phyloP scores from a whole-genome alignment of 2,329 filamentous ascomycete genomes.

The Ophiocordyceps robertsii region DNA sequence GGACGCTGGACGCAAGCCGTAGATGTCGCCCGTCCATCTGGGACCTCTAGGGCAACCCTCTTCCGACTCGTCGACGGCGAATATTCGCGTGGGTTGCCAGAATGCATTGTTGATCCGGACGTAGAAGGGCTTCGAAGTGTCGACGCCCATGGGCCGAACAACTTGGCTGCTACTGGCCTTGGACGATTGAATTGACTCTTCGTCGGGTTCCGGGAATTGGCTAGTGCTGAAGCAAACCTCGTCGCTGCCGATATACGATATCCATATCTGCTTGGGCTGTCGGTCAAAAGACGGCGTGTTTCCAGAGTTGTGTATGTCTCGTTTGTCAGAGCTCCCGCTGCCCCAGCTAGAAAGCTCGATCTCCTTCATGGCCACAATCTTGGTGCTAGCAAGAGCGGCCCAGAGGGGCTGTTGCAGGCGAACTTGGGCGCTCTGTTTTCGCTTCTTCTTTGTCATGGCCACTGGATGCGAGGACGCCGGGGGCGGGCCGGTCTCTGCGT shows the following conservation, averaged over 20 bases:
- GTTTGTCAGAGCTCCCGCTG: slow-evolving; percentile 60
- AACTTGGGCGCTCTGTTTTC: slow-evolving; percentile 84
- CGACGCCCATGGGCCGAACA: slow-evolving; percentile 36
- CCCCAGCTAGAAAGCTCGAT: slow-evolving; percentile 70
- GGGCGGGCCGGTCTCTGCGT: slow-evolving; percentile 29
- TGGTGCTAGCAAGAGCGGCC: slow-evolving; percentile 89
- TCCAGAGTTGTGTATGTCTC: slow-evolving; percentile 66
- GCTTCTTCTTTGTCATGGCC: slow-evolving; percentile 59
- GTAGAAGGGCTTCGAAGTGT: slow-evolving; percentile 62
- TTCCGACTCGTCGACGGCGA: slow-evolving; percentile 24
- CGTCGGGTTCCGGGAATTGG: slow-evolving; percentile 38
- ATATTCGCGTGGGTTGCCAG: slow-evolving; percentile 68
- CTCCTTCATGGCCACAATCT: slow-evolving; percentile 90
- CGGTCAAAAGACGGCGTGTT: slow-evolving; percentile 56
- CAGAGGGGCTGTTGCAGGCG: slow-evolving; percentile 84
- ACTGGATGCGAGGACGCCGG: slow-evolving; percentile 18
- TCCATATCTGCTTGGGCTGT: slow-evolving; percentile 64
- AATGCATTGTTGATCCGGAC: slow-evolving; percentile 66
- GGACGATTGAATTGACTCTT: slow-evolving; percentile 13
- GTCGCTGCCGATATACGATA: slow-evolving; percentile 65
- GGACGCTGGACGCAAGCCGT: slow-evolving; percentile 54
- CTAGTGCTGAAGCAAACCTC: slow-evolving; percentile 67
- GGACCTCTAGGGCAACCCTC: slow-evolving; percentile 25
- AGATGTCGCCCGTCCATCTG: slow-evolving; percentile 60
- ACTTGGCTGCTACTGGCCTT: slow-evolving; percentile 15